These are phyloP conservation scores for Fusarium sp. DNA, from an alignment of 2,329 filamentous ascomycete species.

Conservation along the genomic window DNA sequence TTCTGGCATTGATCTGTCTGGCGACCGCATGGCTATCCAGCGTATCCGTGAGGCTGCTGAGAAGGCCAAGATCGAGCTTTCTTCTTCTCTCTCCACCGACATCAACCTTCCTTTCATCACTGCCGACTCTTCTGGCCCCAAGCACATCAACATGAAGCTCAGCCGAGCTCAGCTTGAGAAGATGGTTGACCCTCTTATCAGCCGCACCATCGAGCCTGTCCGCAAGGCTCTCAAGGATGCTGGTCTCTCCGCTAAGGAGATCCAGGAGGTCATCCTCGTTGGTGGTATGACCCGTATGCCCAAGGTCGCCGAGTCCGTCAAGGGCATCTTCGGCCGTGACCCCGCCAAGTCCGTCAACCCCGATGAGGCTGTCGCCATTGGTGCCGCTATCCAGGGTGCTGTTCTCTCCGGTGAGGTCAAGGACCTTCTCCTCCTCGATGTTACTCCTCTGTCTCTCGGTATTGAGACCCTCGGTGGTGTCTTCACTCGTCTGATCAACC, in stretches of 20 bases:
- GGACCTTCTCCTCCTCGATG: slow-evolving; percentile 93
- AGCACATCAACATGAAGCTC: slow-evolving; percentile 98
- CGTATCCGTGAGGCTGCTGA: slow-evolving; percentile 98
- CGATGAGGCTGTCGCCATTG: slow-evolving; percentile 97
- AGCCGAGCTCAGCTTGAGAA: slow-evolving; percentile 91
- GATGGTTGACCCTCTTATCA: slow-evolving; percentile 90
- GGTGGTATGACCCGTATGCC: slow-evolving; percentile 99
- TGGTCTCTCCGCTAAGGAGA: slow-evolving; percentile 88
- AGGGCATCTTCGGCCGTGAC: slow-evolving; percentile 95
- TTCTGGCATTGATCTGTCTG: slow-evolving; percentile 87
- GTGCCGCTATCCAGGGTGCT: slow-evolving; percentile 96
- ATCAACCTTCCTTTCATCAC: slow-evolving; percentile 99
- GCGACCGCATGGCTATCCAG: slow-evolving; percentile 98
- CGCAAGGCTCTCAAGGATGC: slow-evolving; percentile 98
- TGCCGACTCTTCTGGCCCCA: slow-evolving; percentile 92
- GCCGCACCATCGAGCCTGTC: slow-evolving; percentile 87
- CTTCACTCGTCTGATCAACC: slow-evolving; percentile 98
- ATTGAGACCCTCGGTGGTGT: slow-evolving; percentile 98
- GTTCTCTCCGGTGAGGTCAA: slow-evolving; percentile 97
- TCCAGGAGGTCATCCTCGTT: slow-evolving; percentile 97
- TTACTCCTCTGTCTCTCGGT: slow-evolving; percentile 95
- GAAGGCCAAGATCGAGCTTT: slow-evolving; percentile 99
- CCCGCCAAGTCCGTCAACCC: slow-evolving; percentile 99
- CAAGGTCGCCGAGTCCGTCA: slow-evolving; percentile 95
- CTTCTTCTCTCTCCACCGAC: slow-evolving; percentile 92